Base-by-base conservation (phyloP, 306 rosid species). In the Vigna hirtella region DNA sequence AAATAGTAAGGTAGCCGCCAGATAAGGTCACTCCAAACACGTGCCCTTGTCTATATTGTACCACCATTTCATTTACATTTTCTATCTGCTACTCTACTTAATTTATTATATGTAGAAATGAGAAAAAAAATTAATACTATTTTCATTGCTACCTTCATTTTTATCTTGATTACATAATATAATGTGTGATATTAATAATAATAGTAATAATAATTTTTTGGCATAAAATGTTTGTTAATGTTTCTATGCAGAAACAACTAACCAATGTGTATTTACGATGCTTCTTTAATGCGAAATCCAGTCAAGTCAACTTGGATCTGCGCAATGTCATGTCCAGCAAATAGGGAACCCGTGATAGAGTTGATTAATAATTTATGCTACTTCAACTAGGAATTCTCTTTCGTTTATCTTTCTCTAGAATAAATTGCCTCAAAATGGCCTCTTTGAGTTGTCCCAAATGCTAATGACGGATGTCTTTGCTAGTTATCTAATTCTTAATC, bases 21-120 rank as follows among this genome's bases (percentile, higher is more conserved):
- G 1, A 61, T 61, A 28, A 32, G n/a, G 51, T 61, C 34, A 58
- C 59, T 34, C 50, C 77, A 22, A 5, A 70, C 63, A 69, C 77
- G 53, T 71, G 83, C 64, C 45, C 43, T 5, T 17, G 81, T 67
- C 75, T 15, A 76, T 16, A 51, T 12, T 34, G 76, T 16, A 48
- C 40, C 40, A 53, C 42, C 3, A 9, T 10, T 18, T 17, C 70
- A 38, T 8, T 7, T 34, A 16, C 11, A 40, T 8, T 8, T 40
- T 10, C 48, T 43, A 10, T 43, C 4, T 43, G 15, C 16, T 12
- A 45, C 15, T 45, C 50, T 7, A 12, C 49, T 11, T 45, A 45
- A 45, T 45, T 43, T 43, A 10, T 55, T 9, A 26, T 20, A 28
- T 11, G 45, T 42, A 45, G 11, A 18, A 32, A 8, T 18, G 22